Evolutionary conservation across 2,329 filamentous ascomycete genomes (phyloP).

Genomic region (Immersiporthe knoxdaviesiana): DNA sequence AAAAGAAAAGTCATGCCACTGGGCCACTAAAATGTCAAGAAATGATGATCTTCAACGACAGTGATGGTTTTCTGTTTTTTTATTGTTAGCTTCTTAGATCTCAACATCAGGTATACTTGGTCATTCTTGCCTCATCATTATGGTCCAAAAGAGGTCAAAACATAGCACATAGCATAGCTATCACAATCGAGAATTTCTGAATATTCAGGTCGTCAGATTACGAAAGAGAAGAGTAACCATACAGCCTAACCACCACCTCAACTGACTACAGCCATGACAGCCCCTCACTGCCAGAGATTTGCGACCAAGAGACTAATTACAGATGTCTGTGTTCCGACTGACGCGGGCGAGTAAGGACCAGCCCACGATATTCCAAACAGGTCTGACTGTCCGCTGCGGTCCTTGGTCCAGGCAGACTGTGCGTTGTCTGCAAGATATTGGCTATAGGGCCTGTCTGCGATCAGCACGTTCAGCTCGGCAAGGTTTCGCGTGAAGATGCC

Average conservation of each 20-base stretch:
- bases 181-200: not conserved
- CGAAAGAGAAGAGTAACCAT: too few species aligned
- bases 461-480: slow-evolving; percentile 53
- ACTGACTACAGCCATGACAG: too few species aligned
- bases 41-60: not conserved
- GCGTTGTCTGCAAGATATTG: slow-evolving; percentile 33
- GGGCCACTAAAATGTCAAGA: not conserved
- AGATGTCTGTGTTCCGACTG: slow-evolving; percentile 27
- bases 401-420: slow-evolving; percentile 29
- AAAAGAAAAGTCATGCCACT: not conserved
- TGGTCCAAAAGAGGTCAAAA: too few species aligned
- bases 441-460: slow-evolving; percentile 31
- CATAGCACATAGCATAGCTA: not conserved
- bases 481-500: slow-evolving; percentile 71
- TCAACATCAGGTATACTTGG: not conserved
- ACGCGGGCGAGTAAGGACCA: slow-evolving; percentile 31
- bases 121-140: not conserved
- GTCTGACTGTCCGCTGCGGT: slow-evolving; percentile 21
- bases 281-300: slow-evolving; percentile 17
- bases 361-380: slow-evolving; percentile 35
- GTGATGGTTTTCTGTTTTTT: not conserved
- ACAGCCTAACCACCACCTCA: too few species aligned
- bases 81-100: not conserved
- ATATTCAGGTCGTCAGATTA: not conserved
- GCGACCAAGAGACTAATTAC: slow-evolving; percentile 28